phyloP scores from a whole-genome alignment of 2,329 filamentous ascomycete genomes.

The Xylaria sp. region DNA sequence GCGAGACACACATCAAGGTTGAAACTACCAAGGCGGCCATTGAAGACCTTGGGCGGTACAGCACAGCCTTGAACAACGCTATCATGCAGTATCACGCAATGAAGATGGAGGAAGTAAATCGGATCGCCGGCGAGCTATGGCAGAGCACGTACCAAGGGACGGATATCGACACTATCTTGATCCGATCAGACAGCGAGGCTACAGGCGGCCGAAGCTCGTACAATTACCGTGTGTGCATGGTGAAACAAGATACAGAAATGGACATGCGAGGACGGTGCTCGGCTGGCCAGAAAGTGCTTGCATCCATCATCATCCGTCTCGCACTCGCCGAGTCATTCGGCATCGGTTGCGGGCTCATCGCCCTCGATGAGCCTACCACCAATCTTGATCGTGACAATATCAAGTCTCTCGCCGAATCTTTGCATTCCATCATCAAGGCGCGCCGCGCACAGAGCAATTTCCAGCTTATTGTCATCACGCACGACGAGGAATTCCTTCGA shows the following conservation, averaged over 20 bases:
- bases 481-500: constrained; percentile 94
- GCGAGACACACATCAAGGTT: constrained; percentile 88
- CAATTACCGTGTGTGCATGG: constrained; percentile 98
- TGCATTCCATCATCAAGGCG: constrained; percentile 87
- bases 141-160: constrained; percentile 95
- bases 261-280: constrained; percentile 99
- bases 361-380: constrained; percentile 96
- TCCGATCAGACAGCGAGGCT: constrained; percentile 88
- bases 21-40: constrained; percentile 93
- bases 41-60: constrained; percentile 86
- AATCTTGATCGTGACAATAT: constrained; percentile 98
- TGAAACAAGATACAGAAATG: constrained; percentile 97
- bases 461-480: constrained; percentile 97
- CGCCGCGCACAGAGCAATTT: constrained; percentile 92
- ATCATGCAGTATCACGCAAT: constrained; percentile 96
- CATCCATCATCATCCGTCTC: constrained; percentile 95
- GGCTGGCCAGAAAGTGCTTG: constrained; percentile 95
- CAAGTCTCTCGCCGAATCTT: constrained; percentile 81
- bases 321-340: constrained; percentile 97
- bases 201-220: constrained; percentile 80
- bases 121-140: constrained; percentile 96
- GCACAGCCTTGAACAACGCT: constrained; percentile 87
- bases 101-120: constrained; percentile 99
- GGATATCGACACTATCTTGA: constrained; percentile 95
- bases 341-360: constrained; percentile 93